Evolutionary conservation across 1,284 basidiomycete species (phyloP).

Genomic region (Cryptococcus sp.): DNA sequence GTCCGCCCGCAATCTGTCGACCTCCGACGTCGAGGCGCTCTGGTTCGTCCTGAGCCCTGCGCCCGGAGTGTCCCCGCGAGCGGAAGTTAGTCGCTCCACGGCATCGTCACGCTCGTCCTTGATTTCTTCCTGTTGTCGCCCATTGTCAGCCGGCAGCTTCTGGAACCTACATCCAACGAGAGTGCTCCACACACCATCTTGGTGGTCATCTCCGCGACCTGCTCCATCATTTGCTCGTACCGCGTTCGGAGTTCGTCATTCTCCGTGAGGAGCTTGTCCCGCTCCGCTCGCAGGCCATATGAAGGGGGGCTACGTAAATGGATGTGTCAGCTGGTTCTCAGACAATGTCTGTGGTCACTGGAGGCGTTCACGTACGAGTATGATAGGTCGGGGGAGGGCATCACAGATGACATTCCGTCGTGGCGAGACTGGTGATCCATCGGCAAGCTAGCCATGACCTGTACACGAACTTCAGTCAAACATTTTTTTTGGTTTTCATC

Average conservation of each 20-base stretch:
- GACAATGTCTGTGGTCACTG: no score
- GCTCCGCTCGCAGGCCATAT: constrained; percentile 28
- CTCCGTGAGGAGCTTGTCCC: constrained; percentile 38
- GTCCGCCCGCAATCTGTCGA: constrained; percentile 71
- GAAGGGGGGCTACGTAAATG: constrained; percentile 16
- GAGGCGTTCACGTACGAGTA: constrained; percentile 9
- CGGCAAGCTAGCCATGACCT: constrained; percentile 41
- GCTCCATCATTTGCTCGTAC: constrained; percentile 37
- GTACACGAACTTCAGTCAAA: not conserved
- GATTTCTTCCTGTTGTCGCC: constrained; percentile 23
- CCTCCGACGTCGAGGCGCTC: constrained; percentile 53
- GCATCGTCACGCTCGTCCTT: constrained; percentile 31
- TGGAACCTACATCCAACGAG: no score
- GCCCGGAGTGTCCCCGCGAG: constrained; percentile 54
- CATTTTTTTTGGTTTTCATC: not conserved
- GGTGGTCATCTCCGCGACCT: constrained; percentile 39
- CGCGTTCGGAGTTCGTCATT: constrained; percentile 39
- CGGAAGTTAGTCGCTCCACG: constrained; percentile 11
- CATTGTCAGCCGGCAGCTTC: not conserved
- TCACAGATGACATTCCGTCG: constrained; percentile 10
- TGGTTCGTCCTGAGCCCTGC: constrained; percentile 54
- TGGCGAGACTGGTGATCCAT: constrained; percentile 12
- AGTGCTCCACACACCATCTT: constrained; percentile 23
- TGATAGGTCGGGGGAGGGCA: constrained; percentile 9
- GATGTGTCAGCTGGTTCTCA: not conserved